Base-by-base conservation (phyloP, 2,329 filamentous ascomycete genomes). In the Boeremia exigua region DNA sequence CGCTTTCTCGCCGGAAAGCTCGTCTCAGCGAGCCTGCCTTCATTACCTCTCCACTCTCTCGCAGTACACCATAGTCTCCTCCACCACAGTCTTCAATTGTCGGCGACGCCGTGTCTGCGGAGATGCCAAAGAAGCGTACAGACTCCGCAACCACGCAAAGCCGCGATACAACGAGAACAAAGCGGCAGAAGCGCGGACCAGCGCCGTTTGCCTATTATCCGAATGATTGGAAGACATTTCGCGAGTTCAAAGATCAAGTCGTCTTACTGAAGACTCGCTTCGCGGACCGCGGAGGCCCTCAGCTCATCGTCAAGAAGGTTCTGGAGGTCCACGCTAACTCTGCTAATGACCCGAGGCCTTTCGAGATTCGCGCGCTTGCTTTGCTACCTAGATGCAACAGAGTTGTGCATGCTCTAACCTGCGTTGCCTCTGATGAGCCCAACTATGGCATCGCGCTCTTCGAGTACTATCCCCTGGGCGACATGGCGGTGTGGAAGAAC, bases 281-380 rank as follows among this genome's bases (percentile, higher is more conserved):
- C 23, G 19, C 23, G 25, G 28, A 33, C 33, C 36, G 36, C 8
- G 25, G 34, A 14, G 34, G 11, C 5, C 40, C 36, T 7, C 47
- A 25, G 11, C 36, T 61, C 10, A 43, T 71, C 12, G 54, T 69
- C 42, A 63, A 60, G 53, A 69, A 71, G 46, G 40, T 68, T 3
- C 32, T 66, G n/a, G 29, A 39, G 8, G 40, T 60, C 6, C 36
- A 46, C 11, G 8, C 34, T 12, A 36, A 49, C 12, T 19, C 29
- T 10, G 39, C 33, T 10, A 37, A 54, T 0, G 51, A 60, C 3
- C 15, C 33, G 11, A 42, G 56, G 23, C 59, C 62, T n/a, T 27
- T 33, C 14, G 66, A 71, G 45, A 45, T 65, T 12, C 46, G 42
- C 3, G 38, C 39, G 3, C 54, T 70, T 1, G 38, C 34, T 1